Base-by-base conservation (phyloP, 306 rosid genomes). In the Castanospermum australe region DNA sequence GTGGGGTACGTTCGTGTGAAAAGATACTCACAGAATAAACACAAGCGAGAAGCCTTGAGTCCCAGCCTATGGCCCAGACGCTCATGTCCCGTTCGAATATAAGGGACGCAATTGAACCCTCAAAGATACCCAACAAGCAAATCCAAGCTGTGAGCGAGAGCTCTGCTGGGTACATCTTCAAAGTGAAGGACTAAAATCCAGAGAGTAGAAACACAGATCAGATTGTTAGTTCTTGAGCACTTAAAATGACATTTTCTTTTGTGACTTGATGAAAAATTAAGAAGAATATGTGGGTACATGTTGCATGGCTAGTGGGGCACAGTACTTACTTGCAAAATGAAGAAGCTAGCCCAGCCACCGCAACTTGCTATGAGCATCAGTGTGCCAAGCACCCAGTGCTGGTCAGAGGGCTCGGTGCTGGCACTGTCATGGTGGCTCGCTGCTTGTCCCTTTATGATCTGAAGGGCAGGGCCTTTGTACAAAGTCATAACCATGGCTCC, bases 401-500 rank as follows among this genome's bases (percentile, higher is more conserved):
- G 96, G 8, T 78, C 80, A 7, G 89, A 60, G 24, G 98, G 28
- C 8, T 83, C 88, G 2, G 57, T 70, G 80, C 79, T 56, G 72
- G 84, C 56, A 13, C 78, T 63, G 5, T 78, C 78, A 30, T 83
- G 77, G 41, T 81, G 55, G 39, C 41, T 64, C 6, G 64, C 68
- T 14, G 55, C 73, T 5, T 63, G 64, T 12, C 89, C 87, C 67
- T 80, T 85, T 2, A 93, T 55, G 7, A 93, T 28, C 21, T 96
- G 86, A 21, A 96, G 66, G 12, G 87, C 87, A 1, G 91, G 91
- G 0, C 99, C 99, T 89, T 91, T 93, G 88, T 91, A 96, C 68
- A 96, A 77, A 14, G 99, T 93, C 99, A 96, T 96, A 60, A 90
- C 87, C 99, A 93, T 96, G 10, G 99, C 99, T 80, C 98, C 99